Percentiles rank a stretch among this genome's conserved stretches.
Conservation (phyloP, 2,329 filamentous ascomycete species). For the Epichloe scottii region DNA sequence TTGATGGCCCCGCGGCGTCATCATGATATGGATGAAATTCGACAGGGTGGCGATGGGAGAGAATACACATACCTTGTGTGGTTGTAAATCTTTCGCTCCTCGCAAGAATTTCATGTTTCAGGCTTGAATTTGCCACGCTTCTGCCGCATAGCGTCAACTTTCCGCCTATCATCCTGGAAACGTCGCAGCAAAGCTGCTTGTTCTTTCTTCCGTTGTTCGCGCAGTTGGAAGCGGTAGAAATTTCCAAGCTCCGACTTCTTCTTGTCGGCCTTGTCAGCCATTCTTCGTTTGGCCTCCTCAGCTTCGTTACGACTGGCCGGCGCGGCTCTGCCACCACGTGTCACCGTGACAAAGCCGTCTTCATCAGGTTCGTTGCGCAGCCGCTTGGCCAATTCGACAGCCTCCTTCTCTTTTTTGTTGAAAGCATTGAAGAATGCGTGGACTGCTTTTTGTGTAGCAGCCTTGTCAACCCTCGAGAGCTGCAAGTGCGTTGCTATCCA, state of each 20-base stretch:
- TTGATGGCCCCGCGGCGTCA: conserved; percentile 44
- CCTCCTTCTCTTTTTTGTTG: conserved; percentile 55
- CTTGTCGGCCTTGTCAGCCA: conserved; percentile 50
- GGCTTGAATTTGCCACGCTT: conserved; percentile 50
- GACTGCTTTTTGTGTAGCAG: conserved; percentile 56
- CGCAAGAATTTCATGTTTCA: conserved; percentile 24
- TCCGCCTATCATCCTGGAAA: conserved; percentile 66
- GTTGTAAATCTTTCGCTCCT: background rate
- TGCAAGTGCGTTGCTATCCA: conserved; percentile 55
- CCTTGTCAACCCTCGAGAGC: conserved; percentile 57
- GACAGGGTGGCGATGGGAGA: background rate
- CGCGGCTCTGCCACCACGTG: conserved; percentile 61
- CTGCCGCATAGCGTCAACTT: conserved; percentile 58
- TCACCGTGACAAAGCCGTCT: conserved; percentile 91
- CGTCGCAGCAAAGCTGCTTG: conserved; percentile 54
- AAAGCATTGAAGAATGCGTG: conserved; percentile 84
- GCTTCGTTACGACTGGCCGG: conserved; percentile 63
- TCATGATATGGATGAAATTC: conserved; percentile 21
- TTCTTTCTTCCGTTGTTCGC: conserved; percentile 66
- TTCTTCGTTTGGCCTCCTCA: conserved; percentile 43
- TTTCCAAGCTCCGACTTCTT: conserved; percentile 53
- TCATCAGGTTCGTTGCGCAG: conserved; percentile 74
- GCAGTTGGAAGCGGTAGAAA: conserved; percentile 75
- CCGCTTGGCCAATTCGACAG: conserved; percentile 46
- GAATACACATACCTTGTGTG: background rate